phyloP scores from a whole-genome alignment of 768 basidiomycete genomes.

The Sutorius australiensis region DNA sequence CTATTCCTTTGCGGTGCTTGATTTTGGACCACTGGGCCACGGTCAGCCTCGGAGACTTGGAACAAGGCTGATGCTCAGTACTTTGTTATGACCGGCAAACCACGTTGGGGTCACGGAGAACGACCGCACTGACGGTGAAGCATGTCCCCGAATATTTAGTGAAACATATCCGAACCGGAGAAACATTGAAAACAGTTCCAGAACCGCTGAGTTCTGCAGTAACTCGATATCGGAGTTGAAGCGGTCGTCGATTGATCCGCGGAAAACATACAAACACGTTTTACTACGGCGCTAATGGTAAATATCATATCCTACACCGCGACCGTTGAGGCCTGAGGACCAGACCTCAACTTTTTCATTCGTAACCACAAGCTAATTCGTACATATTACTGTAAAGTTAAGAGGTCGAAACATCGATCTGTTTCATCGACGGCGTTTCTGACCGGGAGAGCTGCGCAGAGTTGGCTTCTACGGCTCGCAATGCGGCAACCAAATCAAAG shows the following conservation, averaged over 20 bases:
- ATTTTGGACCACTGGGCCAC: slow-evolving; percentile 68
- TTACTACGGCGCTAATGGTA: neutral
- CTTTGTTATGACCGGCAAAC: slow-evolving; percentile 42
- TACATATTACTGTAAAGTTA: neutral
- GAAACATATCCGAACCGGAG: neutral
- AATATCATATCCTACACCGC: neutral
- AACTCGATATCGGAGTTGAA: neutral
- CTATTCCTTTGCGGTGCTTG: slow-evolving; percentile 64
- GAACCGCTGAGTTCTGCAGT: neutral
- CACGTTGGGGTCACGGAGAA: slow-evolving; percentile 25
- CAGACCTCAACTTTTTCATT: neutral
- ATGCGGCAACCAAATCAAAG: slow-evolving; percentile 73
- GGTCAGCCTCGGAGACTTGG: slow-evolving; percentile 5
- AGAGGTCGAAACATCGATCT: neutral
- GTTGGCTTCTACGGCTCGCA: slow-evolving; percentile 60
- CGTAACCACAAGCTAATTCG: neutral
- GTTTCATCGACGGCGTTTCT: slow-evolving; percentile 9
- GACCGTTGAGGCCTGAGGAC: neutral
- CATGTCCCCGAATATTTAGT: slow-evolving; percentile 1
- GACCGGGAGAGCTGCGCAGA: neutral
- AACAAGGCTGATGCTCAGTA: slow-evolving; percentile 6
- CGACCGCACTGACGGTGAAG: slow-evolving; percentile 12
- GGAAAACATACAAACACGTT: neutral
- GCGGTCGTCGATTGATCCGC: neutral
- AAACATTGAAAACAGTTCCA: neutral